These are phyloP conservation scores for Zoysia japonica DNA, from an alignment of 176 grass and related monocot species.

Conservation along the genomic window DNA sequence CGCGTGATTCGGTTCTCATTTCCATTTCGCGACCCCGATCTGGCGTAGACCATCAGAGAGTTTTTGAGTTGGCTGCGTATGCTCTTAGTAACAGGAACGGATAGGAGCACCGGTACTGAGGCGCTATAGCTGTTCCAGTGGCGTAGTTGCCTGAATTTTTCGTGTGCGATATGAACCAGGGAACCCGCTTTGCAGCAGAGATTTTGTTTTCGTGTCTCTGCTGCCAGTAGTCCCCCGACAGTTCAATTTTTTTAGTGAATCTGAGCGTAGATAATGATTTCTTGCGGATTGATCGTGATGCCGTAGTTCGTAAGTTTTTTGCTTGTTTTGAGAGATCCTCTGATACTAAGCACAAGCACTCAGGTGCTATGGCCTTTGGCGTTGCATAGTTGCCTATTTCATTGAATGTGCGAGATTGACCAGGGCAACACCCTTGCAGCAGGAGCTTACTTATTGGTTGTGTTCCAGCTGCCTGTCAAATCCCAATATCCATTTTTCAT, in stretches of 20 bases:
- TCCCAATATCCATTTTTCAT: neutral
- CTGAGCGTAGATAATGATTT: neutral
- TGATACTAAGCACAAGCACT: conserved; percentile 1
- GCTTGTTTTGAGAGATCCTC: neutral
- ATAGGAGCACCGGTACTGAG: conserved; percentile 37
- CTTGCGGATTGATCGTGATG: neutral
- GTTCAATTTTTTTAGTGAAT: neutral
- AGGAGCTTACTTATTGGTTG: neutral
- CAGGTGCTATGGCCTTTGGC: conserved; percentile 8
- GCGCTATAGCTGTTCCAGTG: conserved; percentile 17
- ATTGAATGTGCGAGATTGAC: conserved; percentile 20
- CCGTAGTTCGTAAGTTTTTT: neutral
- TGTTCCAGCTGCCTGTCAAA: conserved; percentile 39
- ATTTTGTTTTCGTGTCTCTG: conserved; percentile 4
- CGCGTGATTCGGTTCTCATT: neutral
- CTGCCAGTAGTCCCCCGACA: conserved; percentile 47
- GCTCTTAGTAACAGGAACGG: neutral
- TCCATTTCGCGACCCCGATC: neutral
- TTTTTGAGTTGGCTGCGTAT: neutral
- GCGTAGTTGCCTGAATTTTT: conserved; percentile 8
- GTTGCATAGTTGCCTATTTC: conserved; percentile 32
- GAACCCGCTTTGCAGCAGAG: conserved; percentile 49
- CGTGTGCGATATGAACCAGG: conserved; percentile 33
- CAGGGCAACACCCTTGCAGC: conserved; percentile 29
- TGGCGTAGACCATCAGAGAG: neutral